Evolutionary conservation across 2,329 filamentous ascomycete species (phyloP).

Genomic region (Penicillium sp.): DNA sequence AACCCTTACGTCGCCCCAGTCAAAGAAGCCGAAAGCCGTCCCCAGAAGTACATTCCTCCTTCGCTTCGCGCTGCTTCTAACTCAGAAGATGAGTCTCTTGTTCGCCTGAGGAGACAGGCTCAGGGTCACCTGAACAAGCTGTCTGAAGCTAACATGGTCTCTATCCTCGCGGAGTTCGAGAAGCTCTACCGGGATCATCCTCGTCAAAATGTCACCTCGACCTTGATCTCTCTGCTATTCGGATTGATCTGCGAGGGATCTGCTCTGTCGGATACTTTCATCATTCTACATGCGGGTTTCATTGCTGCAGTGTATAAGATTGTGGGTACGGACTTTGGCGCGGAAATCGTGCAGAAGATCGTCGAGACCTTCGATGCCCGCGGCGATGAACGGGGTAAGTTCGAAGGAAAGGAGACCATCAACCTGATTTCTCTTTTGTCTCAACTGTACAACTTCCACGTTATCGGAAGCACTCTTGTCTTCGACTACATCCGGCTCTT

Average conservation of each 20-base stretch:
- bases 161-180: constrained; percentile 73
- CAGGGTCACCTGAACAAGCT: constrained; percentile 91
- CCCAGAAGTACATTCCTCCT: constrained; percentile 76
- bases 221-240: constrained; percentile 66
- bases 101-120: constrained; percentile 65
- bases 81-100: constrained; percentile 58
- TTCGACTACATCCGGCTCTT: constrained; percentile 85
- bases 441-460: constrained; percentile 84
- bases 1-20: constrained; percentile 81
- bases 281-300: constrained; percentile 84
- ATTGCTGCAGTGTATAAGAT: constrained; percentile 79
- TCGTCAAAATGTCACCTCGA: constrained; percentile 77
- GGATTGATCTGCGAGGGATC: constrained; percentile 71
- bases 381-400: constrained; percentile 43
- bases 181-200: constrained; percentile 74
- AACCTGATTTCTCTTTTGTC: constrained; percentile 77
- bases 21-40: constrained; percentile 35
- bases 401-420: constrained; percentile 53
- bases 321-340: constrained; percentile 79
- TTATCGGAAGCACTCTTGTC: constrained; percentile 71
- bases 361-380: constrained; percentile 65
- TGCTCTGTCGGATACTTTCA: constrained; percentile 72
- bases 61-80: constrained; percentile 60
- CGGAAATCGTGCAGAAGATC: constrained; percentile 69
- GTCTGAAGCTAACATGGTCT: constrained; percentile 79